Conservation (phyloP, 2,329 filamentous ascomycete genomes). For the Raffaelea arxii region DNA sequence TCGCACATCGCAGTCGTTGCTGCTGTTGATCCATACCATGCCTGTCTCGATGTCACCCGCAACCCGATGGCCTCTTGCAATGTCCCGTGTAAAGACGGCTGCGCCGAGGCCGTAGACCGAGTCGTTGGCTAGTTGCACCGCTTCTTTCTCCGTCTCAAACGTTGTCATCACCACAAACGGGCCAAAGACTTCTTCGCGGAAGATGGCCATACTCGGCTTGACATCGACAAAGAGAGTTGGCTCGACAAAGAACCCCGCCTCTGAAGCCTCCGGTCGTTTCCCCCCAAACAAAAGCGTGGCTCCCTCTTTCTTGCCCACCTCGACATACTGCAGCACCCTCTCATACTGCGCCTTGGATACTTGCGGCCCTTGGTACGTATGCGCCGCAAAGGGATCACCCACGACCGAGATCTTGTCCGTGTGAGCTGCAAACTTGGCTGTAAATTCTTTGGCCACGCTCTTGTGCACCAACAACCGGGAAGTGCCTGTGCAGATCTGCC, state of each 20-base stretch:
- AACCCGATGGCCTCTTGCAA: constrained; percentile 49
- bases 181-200: constrained; percentile 46
- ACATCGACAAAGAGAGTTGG: constrained; percentile 35
- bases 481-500: constrained; percentile 53
- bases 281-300: constrained; percentile 28
- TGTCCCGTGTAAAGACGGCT: constrained; percentile 49
- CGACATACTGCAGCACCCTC: constrained; percentile 23
- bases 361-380: constrained; percentile 49
- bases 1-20: constrained; percentile 24
- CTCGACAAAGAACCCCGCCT: constrained; percentile 34
- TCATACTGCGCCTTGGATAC: constrained; percentile 38
- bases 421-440: constrained; percentile 41
- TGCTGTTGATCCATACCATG: constrained; percentile 58
- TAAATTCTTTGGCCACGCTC: constrained; percentile 48
- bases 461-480: constrained; percentile 69
- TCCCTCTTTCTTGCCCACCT: constrained; percentile 12
- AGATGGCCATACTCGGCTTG: constrained; percentile 32
- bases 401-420: too few species aligned
- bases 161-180: constrained; percentile 42
- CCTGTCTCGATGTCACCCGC: constrained; percentile 50
- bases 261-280: constrained; percentile 42
- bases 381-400: constrained; percentile 49
- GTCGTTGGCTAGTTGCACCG: constrained; percentile 42
- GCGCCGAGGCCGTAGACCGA: constrained; percentile 31
- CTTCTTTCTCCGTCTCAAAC: constrained; percentile 47